Base-by-base conservation (phyloP, 1,284 basidiomycete genomes). In the Volvariella surrecta region DNA sequence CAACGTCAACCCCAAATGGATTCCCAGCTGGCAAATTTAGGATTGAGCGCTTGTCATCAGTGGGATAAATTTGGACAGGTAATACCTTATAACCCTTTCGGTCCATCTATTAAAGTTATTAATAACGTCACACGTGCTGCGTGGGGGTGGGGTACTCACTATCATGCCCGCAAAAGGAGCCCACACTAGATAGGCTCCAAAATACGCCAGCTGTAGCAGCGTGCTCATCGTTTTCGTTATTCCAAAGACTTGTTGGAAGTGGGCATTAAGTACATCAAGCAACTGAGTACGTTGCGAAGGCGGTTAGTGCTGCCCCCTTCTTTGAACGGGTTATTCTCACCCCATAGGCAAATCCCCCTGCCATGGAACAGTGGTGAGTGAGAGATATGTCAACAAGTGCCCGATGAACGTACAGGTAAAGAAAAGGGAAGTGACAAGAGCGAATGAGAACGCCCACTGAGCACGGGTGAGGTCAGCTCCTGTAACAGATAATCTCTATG, bases 151-250 rank as follows among this genome's bases (percentile, higher is more conserved):
- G 8, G 44, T 18, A 53, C 58, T 39, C 37, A 80, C 73, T 50
- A 79, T 72, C 32, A 68, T 53, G 40, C 76, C 74, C 10, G 78
- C 79, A 11, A 77, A 63, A 4, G 79, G 79, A 13, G 75, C 63
- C 58, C 68, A 82, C 45, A 76, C 72, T 49, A 58, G 10, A 80
- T 59, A 71, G 8, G 85, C 85, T 35, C 83, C 83, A 51, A 92
- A 93, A 63, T 92, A 93, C 3, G 87, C 86, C 6, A 89, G 74
- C 57, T 94, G 90, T 22, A 94, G 72, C 47, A 89, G 75, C 1
- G 90, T 89, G 37, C 85, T 89, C 58, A 90, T 78, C 15, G 85
- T 73, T 54, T 83, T 86, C 37, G 74, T 73, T 58, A 89, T 84
- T 1, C 68, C 68, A 51, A 89, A 82, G 7, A 86, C 75, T 9